Evolutionary conservation across 1,139 yeast species (phyloP).

Genomic region (Kazachstania sp.): DNA sequence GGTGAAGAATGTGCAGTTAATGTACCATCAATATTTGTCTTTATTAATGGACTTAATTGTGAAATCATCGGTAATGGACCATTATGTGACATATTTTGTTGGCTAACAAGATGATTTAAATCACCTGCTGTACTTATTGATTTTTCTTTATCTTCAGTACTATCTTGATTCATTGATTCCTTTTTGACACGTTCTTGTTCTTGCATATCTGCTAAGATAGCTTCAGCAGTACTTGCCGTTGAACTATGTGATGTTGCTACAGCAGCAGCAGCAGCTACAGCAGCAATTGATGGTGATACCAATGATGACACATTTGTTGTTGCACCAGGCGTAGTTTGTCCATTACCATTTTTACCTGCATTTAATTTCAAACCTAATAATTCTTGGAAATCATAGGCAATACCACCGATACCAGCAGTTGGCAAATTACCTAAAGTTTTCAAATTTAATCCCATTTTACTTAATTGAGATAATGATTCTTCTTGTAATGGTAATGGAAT

Average conservation of each 20-base stretch:
- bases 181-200: conserved; percentile 22
- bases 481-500: conserved; percentile 15
- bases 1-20: conserved; percentile 3
- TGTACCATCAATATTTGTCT: conserved; percentile 8
- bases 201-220: conserved; percentile 26
- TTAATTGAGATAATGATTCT: conserved; percentile 19
- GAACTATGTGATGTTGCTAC: conserved; percentile 7
- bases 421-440: conserved; percentile 19
- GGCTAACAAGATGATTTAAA: conserved; percentile 9
- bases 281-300: conserved; percentile 3
- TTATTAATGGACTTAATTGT: conserved; percentile 24
- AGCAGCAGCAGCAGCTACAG: neutral
- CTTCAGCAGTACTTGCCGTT: conserved; percentile 23
- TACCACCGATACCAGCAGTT: conserved; percentile 32
- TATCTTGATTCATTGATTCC: conserved; percentile 6
- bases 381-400: conserved; percentile 31
- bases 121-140: conserved; percentile 3
- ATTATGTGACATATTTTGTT: conserved; percentile 16
- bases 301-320: conserved; percentile 7
- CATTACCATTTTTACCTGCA: conserved; percentile 4
- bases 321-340: neutral
- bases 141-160: conserved; percentile 1
- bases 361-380: conserved; percentile 24
- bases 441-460: conserved; percentile 19
- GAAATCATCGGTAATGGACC: conserved; percentile 24